Conservation (phyloP, 2,329 filamentous ascomycete species). For the Moelleriella libera region DNA sequence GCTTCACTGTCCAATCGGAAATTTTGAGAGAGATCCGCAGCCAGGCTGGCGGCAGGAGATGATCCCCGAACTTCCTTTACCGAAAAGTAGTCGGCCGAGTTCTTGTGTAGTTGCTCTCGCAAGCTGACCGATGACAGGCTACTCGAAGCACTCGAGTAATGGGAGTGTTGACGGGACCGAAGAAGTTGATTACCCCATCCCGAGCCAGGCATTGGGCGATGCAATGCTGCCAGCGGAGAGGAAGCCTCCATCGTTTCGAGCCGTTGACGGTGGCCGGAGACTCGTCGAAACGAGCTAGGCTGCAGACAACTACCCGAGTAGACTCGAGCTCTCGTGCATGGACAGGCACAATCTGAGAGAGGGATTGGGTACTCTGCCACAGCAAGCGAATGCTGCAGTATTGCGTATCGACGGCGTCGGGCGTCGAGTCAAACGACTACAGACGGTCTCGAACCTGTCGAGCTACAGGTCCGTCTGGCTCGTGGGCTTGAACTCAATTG, state of each 20-base stretch:
- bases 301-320: not conserved
- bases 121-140: conserved; percentile 61
- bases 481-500: not conserved
- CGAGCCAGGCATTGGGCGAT: conserved; percentile 48
- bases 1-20: conserved; percentile 76
- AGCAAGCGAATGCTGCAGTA: conserved; percentile 20
- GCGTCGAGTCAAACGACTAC: not conserved
- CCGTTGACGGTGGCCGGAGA: conserved; percentile 1
- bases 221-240: conserved; percentile 87
- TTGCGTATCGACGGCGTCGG: not conserved
- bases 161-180: conserved; percentile 30
- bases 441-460: not conserved
- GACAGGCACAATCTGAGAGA: not conserved
- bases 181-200: conserved; percentile 46
- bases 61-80: conserved; percentile 66
- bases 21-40: conserved; percentile 91
- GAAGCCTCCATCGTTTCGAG: conserved; percentile 65
- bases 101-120: conserved; percentile 53
- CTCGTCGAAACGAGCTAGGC: conserved; percentile 1
- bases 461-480: not conserved
- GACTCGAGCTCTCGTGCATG: not conserved
- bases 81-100: conserved; percentile 65
- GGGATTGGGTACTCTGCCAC: conserved; percentile 5
- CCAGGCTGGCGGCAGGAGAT: conserved; percentile 80
- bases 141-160: conserved; percentile 36